Evolutionary conservation across 768 basidiomycete genomes (phyloP), one percentile per base, ranked within the genome.

Genomic region (Stropharia rugosoannulata): DNA sequence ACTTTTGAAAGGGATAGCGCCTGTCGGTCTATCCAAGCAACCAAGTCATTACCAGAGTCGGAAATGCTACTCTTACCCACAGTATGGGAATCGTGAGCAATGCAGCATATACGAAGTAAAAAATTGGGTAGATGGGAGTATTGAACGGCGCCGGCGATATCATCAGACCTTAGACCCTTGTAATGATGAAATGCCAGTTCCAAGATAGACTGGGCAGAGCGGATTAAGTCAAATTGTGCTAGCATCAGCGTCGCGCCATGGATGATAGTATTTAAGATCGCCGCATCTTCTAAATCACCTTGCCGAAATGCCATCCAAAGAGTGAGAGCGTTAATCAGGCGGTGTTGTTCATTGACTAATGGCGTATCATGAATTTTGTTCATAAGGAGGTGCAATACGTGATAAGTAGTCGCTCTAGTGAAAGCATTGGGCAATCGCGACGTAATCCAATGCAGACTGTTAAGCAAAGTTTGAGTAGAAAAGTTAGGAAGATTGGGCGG

Each of bases 291-390:
- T 64, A 92, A 86, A 43, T 81, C 77, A 25, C 76, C 66, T 43
- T 75, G 68, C 55, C 83, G 80, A 39, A 81, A 77, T 3, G 93
- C 78, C 43, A 93, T 77, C 80, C 91, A 87, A 27, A 98, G 70
- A 25, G 83, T 83, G 43, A 96, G 71, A 1, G 84, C 81, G 53
- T 92, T 87, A 39, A 95, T 65, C 27, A 87, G 72, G 11, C 95
- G 84, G 39, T 85, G 69, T 65, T 95, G 91, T 66, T 96, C 93
- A 66, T 92, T 90, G 58, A 96, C 80, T 38, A 97, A 77, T 16
- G 86, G 86, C 0, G 84, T 83, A 9, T 71, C 68, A 55, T 90
- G 81, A 8, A 93, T 72, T 39, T 79, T 77, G 5, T 85, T 78
- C 59, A 95, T 84, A 12, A 96, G 76, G 49, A 83, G 80, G 55